phyloP scores from a whole-genome alignment of 257 asterid species.

The Primulina tabacum region DNA sequence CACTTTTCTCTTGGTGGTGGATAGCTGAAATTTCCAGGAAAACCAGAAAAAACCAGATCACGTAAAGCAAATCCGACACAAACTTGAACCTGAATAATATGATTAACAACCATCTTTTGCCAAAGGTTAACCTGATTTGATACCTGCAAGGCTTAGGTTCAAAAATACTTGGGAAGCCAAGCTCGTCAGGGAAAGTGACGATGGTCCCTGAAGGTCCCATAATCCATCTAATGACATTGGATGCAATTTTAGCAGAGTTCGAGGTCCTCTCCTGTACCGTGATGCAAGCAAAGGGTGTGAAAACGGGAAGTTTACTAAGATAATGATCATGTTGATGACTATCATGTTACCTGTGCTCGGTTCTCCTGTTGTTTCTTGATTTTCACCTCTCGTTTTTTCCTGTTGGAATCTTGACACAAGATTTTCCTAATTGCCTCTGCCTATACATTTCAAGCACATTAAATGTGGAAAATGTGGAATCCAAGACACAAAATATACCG shows the following conservation, averaged over 20 bases:
- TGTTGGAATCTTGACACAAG: slow-evolving; percentile 85
- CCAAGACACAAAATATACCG: not conserved
- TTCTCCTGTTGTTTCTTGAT: slow-evolving; percentile 37
- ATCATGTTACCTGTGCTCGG: slow-evolving; percentile 52
- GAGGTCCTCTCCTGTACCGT: slow-evolving; percentile 60
- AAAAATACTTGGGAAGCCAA: slow-evolving; percentile 82
- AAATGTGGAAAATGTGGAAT: not conserved
- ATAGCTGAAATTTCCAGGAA: slow-evolving; percentile 44
- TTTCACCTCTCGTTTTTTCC: slow-evolving; percentile 60
- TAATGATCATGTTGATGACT: not conserved
- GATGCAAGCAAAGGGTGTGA: slow-evolving; percentile 6
- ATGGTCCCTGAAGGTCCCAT: slow-evolving; percentile 55
- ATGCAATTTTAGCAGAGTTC: slow-evolving; percentile 33
- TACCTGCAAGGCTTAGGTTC: slow-evolving; percentile 70
- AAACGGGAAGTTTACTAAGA: not conserved
- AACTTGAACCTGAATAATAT: not conserved
- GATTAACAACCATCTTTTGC: not conserved
- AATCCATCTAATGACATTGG: slow-evolving; percentile 73
- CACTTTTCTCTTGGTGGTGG: slow-evolving; percentile 62
- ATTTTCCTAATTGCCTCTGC: slow-evolving; percentile 90
- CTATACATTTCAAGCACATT: slow-evolving; percentile 32
- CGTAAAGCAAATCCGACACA: not conserved
- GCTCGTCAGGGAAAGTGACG: slow-evolving; percentile 72
- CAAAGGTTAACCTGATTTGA: not conserved
- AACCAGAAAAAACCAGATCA: slow-evolving; percentile 17